Conservation (phyloP, 768 basidiomycete species). For the Royoungia palumana region DNA sequence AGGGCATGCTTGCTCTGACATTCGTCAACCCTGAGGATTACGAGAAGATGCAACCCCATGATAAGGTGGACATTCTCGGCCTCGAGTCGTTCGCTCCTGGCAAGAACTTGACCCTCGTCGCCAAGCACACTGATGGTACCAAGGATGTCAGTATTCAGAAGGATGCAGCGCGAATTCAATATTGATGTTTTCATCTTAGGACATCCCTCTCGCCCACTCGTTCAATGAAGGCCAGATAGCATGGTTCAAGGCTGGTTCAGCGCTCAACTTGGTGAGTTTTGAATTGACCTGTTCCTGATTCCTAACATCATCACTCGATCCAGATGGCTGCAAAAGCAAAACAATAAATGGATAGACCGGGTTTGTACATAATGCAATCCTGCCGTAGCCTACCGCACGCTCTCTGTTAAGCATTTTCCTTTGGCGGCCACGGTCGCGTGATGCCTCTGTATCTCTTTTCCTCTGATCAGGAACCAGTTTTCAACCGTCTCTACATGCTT, state of each 20-base stretch:
- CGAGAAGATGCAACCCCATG: slow-evolving; percentile 83
- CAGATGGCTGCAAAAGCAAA: slow-evolving; percentile 72
- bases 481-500: slow-evolving; percentile 4
- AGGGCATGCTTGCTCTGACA: slow-evolving; percentile 96
- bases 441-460: background rate
- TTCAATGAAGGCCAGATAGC: slow-evolving; percentile 97
- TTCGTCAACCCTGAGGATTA: slow-evolving; percentile 93
- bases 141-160: slow-evolving; percentile 47
- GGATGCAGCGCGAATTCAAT: background rate
- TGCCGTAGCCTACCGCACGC: background rate
- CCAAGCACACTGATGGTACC: slow-evolving; percentile 80
- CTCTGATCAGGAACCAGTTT: background rate
- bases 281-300: background rate
- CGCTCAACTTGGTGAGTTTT: slow-evolving; percentile 75
- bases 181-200: slow-evolving; percentile 35
- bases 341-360: slow-evolving; percentile 27
- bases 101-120: slow-evolving; percentile 80
- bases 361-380: background rate
- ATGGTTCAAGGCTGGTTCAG: slow-evolving; percentile 98
- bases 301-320: slow-evolving; percentile 4
- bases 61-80: slow-evolving; percentile 87
- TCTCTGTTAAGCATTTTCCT: background rate
- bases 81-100: slow-evolving; percentile 87
- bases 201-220: slow-evolving; percentile 80
- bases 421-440: background rate